phyloP scores from a whole-genome alignment of 345 rosid species.

The Rhodomyrtus tomentosa region DNA sequence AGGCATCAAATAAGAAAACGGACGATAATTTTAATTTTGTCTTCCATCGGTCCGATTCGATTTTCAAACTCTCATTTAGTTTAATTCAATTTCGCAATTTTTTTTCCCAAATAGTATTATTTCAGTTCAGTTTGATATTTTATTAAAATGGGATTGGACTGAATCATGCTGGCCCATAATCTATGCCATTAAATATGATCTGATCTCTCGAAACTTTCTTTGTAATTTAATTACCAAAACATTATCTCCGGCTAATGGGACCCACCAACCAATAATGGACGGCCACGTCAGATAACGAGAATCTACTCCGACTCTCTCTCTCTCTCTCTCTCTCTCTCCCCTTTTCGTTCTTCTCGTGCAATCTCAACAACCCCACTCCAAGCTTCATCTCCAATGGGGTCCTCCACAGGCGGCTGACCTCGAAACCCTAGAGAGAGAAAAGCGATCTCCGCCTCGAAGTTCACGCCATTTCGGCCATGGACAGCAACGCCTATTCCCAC shows the following conservation, averaged over 20 bases:
- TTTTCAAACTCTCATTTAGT: not conserved
- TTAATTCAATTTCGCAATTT: not conserved
- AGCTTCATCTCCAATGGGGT: not conserved
- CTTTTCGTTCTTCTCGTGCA: not conserved
- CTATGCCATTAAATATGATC: not conserved
- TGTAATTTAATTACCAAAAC: not conserved
- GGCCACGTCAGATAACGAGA: not conserved
- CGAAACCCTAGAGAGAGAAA: not conserved
- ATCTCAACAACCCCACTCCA: not conserved
- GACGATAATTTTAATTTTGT: not conserved
- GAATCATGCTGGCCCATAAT: not conserved
- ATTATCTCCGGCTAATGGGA: not conserved
- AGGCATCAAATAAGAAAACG: not conserved
- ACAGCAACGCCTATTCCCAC: slow-evolving; percentile 32
- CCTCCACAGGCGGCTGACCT: not conserved
- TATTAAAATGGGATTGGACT: not conserved
- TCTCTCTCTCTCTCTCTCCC: not conserved
- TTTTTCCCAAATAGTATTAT: not conserved
- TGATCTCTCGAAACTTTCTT: not conserved
- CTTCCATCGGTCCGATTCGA: not conserved
- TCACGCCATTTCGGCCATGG: slow-evolving; percentile 10
- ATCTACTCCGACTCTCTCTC: not conserved
- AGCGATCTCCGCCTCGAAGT: not conserved
- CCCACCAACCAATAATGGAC: not conserved
- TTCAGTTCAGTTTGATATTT: not conserved